These are phyloP conservation scores for Vigna angularis DNA, from an alignment of 306 rosid species.

Conservation along the genomic window DNA sequence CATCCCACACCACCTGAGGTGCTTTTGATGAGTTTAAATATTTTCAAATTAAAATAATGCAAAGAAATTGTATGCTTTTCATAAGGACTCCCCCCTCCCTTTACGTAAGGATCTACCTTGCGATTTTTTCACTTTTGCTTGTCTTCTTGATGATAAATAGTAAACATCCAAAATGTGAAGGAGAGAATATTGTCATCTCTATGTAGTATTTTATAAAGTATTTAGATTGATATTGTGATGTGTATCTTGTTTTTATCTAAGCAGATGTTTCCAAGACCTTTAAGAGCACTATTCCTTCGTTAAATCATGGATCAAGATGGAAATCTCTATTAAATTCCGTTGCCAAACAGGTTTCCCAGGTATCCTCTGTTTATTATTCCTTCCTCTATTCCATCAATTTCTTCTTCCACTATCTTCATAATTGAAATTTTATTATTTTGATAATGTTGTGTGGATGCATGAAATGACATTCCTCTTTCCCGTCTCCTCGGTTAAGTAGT, in stretches of 20 bases:
- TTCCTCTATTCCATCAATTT: slow-evolving; percentile 25
- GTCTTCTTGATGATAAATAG: not conserved
- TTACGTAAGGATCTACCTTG: not conserved
- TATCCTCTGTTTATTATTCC: slow-evolving; percentile 37
- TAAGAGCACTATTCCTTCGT: slow-evolving; percentile 54
- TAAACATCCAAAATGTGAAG: slow-evolving; percentile 27
- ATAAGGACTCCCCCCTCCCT: not conserved
- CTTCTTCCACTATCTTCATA: slow-evolving; percentile 31
- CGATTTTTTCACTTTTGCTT: slow-evolving; percentile 37
- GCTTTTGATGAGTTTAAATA: not conserved
- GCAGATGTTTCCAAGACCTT: slow-evolving; percentile 63
- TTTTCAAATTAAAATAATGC: slow-evolving; percentile 35
- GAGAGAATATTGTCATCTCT: slow-evolving; percentile 28
- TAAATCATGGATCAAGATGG: slow-evolving; percentile 75
- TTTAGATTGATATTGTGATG: slow-evolving; percentile 40
- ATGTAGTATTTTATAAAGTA: not conserved
- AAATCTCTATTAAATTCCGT: slow-evolving; percentile 71
- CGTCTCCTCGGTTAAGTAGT: slow-evolving; percentile 9
- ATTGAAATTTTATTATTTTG: slow-evolving; percentile 27
- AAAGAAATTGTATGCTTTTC: slow-evolving; percentile 20
- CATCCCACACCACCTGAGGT: not conserved
- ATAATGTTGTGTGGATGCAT: slow-evolving; percentile 28
- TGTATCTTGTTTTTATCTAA: slow-evolving; percentile 39
- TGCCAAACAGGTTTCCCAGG: slow-evolving; percentile 96
- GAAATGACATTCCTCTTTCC: slow-evolving; percentile 22